phyloP scores from a whole-genome alignment of 345 rosid genomes.

The Salix brachista region DNA sequence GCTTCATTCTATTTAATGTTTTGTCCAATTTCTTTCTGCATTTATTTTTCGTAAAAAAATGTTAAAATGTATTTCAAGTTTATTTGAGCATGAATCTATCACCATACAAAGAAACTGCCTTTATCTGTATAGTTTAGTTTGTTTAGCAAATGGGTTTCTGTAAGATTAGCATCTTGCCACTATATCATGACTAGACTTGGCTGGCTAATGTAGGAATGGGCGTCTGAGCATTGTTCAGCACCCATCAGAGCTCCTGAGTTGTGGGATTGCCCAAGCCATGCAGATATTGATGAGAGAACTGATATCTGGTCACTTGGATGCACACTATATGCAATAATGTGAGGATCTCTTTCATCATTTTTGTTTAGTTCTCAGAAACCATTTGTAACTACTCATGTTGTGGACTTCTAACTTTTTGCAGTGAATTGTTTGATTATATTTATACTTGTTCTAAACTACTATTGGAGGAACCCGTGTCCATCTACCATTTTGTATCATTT shows the following conservation, averaged over 20 bases:
- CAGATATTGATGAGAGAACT: constrained; percentile 92
- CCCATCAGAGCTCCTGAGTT: constrained; percentile 97
- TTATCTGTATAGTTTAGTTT: background rate
- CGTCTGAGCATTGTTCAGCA: constrained; percentile 94
- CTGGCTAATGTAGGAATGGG: constrained; percentile 69
- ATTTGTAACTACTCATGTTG: background rate
- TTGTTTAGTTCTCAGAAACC: background rate
- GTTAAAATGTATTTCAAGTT: background rate
- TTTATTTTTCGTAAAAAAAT: background rate
- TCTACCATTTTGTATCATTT: background rate
- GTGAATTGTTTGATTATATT: background rate
- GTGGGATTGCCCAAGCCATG: constrained; percentile 98
- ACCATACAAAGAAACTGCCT: background rate
- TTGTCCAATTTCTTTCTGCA: background rate
- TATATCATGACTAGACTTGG: background rate
- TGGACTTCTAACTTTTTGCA: background rate
- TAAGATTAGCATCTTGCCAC: background rate
- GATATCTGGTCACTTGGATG: constrained; percentile 99
- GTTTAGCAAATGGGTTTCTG: background rate
- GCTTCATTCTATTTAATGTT: background rate
- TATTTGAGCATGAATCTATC: background rate
- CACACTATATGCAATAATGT: constrained; percentile 96
- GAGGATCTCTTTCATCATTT: constrained; percentile 21
- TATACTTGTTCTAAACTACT: background rate
- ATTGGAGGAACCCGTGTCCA: background rate